phyloP scores from a whole-genome alignment of 176 grass and related monocot species.

The Tillandsia fasciculata region DNA sequence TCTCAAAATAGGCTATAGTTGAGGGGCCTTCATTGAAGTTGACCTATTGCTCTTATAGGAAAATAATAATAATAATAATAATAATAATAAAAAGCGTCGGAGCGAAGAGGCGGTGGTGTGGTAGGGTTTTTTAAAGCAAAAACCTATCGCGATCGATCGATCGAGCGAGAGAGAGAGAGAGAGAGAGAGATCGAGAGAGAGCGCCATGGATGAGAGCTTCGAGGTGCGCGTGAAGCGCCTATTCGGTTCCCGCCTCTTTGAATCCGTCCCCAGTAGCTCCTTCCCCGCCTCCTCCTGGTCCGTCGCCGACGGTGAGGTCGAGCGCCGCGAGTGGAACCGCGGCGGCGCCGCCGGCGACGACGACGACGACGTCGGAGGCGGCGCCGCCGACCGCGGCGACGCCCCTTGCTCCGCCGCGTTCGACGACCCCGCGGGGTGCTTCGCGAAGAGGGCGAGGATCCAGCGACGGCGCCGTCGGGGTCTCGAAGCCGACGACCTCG shows the following conservation, averaged over 20 bases:
- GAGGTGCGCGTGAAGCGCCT: constrained; percentile 83
- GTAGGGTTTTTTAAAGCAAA: background rate
- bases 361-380: constrained; percentile 25
- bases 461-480: constrained; percentile 20
- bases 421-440: constrained; percentile 56
- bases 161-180: background rate
- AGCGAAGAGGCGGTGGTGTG: background rate
- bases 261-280: constrained; percentile 46
- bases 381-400: constrained; percentile 35
- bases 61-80: no score
- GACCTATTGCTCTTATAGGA: no score
- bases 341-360: constrained; percentile 48
- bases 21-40: no score
- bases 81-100: background rate
- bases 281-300: constrained; percentile 71
- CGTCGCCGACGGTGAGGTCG: constrained; percentile 63
- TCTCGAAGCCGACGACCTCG: constrained; percentile 36
- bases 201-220: constrained; percentile 21
- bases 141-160: background rate
- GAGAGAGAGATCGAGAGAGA: no score
- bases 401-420: constrained; percentile 70
- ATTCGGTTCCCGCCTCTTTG: constrained; percentile 77
- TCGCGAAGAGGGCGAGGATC: constrained; percentile 30
- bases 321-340: constrained; percentile 66
- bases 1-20: no score